These are phyloP conservation scores for Aspergillus fijiensis DNA, from an alignment of 2,329 filamentous ascomycete species.

Conservation along the genomic window DNA sequence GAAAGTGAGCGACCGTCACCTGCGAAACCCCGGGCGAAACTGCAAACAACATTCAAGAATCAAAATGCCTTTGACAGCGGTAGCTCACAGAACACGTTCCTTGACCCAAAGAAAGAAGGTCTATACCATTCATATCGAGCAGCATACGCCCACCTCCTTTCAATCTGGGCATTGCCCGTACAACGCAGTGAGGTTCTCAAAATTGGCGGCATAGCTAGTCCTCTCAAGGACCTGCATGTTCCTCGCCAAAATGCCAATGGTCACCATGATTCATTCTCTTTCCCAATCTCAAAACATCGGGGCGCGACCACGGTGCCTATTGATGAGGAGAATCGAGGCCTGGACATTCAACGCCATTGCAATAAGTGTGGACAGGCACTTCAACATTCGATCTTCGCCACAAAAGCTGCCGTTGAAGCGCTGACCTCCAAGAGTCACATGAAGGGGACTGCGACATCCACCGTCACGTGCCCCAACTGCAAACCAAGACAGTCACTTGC, in stretches of 20 bases:
- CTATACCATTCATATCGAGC: conserved; percentile 55
- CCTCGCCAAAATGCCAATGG: conserved; percentile 26
- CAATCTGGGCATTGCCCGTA: conserved; percentile 58
- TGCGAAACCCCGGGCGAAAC: conserved; percentile 30
- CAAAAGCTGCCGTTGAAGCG: conserved; percentile 19
- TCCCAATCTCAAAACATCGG: conserved; percentile 18
- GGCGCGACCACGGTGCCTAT: conserved; percentile 8
- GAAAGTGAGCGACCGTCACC: conserved; percentile 36
- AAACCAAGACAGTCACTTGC: conserved; percentile 34
- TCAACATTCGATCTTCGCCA: conserved; percentile 38
- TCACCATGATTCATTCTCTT: conserved; percentile 28
- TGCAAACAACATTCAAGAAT: conserved; percentile 57
- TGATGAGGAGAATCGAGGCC: conserved; percentile 25
- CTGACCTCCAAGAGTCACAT: conserved; percentile 21
- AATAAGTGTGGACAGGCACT: conserved; percentile 40
- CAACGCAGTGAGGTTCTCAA: conserved; percentile 60
- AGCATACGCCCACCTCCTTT: conserved; percentile 59
- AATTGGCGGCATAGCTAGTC: conserved; percentile 48
- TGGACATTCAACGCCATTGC: conserved; percentile 47
- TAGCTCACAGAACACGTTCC: conserved; percentile 47
- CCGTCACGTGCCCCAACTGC: conserved; percentile 37
- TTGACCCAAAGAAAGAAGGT: conserved; percentile 50
- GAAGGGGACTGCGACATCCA: conserved; percentile 15
- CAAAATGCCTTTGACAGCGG: conserved; percentile 57
- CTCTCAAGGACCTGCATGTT: conserved; percentile 27